Evolutionary conservation across 345 rosid genomes (phyloP).

Genomic region (Camelina hispida): DNA sequence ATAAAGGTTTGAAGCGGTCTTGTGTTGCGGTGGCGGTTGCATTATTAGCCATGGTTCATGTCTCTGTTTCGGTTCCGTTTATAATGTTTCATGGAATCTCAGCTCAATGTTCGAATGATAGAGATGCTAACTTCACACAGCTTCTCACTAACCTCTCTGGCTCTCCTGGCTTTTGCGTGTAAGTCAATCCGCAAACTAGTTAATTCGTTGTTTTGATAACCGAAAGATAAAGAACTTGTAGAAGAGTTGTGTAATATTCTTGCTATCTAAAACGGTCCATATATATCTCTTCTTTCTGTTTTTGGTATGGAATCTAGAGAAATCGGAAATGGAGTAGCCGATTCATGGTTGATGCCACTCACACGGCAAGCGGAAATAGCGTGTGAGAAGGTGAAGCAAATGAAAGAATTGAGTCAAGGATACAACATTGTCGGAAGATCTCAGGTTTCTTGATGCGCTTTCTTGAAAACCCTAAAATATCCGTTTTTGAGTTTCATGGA

Average conservation of each 20-base stretch:
- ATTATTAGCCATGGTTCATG: slow-evolving; percentile 41
- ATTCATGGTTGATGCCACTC: slow-evolving; percentile 95
- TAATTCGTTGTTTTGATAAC: neutral
- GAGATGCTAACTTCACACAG: slow-evolving; percentile 70
- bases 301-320: slow-evolving; percentile 56
- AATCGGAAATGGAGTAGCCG: slow-evolving; percentile 78
- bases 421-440: slow-evolving; percentile 91
- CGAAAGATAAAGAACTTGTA: neutral
- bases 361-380: slow-evolving; percentile 66
- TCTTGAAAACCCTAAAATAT: slow-evolving; percentile 4
- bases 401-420: slow-evolving; percentile 78
- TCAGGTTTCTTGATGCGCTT: slow-evolving; percentile 58
- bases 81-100: slow-evolving; percentile 70
- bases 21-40: slow-evolving; percentile 30
- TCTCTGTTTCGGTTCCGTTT: slow-evolving; percentile 66
- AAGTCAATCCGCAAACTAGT: slow-evolving; percentile 40
- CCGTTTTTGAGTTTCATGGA: neutral
- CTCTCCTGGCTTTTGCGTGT: slow-evolving; percentile 83
- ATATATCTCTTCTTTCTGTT: neutral
- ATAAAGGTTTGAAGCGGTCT: slow-evolving; percentile 10
- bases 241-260: neutral
- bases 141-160: slow-evolving; percentile 63
- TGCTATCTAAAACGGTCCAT: neutral
- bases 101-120: slow-evolving; percentile 64
- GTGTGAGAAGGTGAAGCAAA: slow-evolving; percentile 85